A percentile compares a stretch with the other conserved stretches of the same genome.
Conservation (phyloP, 2,329 filamentous ascomycete species). For the Cadophora luteo-olivacea region DNA sequence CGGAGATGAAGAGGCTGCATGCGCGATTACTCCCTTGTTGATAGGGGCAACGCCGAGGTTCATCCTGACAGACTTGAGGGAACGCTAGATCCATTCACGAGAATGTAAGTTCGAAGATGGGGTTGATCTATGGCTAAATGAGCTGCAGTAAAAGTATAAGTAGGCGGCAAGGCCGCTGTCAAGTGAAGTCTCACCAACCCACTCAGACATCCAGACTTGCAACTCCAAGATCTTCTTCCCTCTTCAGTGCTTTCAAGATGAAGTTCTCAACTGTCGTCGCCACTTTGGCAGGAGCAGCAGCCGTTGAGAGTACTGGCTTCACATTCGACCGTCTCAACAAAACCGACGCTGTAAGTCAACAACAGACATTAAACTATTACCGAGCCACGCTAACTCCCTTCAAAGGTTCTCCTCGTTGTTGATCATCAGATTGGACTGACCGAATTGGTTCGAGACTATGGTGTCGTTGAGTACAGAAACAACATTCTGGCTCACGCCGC, state of each 20-base stretch:
- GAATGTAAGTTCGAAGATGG: not conserved
- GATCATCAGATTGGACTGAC: slow-evolving; percentile 67
- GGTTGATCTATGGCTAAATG: not conserved
- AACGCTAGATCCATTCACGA: slow-evolving; percentile 1
- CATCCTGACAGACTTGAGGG: not conserved
- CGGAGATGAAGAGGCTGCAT: slow-evolving; percentile 21
- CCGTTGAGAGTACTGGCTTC: slow-evolving; percentile 34
- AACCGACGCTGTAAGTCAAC: slow-evolving; percentile 41
- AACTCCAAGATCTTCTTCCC: slow-evolving; percentile 12
- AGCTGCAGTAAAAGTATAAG: slow-evolving; percentile 14
- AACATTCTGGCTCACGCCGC: slow-evolving; percentile 72
- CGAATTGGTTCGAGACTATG: slow-evolving; percentile 68
- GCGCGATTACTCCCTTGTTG: slow-evolving; percentile 17
- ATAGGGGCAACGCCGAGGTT: slow-evolving; percentile 4
- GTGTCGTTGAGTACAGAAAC: slow-evolving; percentile 68
- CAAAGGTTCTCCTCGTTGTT: slow-evolving; percentile 60
- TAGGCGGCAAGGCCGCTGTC: not conserved
- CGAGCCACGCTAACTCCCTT: not conserved
- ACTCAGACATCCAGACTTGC: slow-evolving; percentile 16
- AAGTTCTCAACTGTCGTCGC: slow-evolving; percentile 36
- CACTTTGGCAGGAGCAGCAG: slow-evolving; percentile 31
- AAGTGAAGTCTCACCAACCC: slow-evolving; percentile 8
- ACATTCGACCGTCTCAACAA: slow-evolving; percentile 46
- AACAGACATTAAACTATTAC: not conserved
- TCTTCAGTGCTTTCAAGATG: slow-evolving; percentile 34